Percentiles rank a stretch among this genome's conserved stretches.
phyloP scores from a whole-genome alignment of 2,329 filamentous ascomycete species.

The Fusarium sulawesiense region DNA sequence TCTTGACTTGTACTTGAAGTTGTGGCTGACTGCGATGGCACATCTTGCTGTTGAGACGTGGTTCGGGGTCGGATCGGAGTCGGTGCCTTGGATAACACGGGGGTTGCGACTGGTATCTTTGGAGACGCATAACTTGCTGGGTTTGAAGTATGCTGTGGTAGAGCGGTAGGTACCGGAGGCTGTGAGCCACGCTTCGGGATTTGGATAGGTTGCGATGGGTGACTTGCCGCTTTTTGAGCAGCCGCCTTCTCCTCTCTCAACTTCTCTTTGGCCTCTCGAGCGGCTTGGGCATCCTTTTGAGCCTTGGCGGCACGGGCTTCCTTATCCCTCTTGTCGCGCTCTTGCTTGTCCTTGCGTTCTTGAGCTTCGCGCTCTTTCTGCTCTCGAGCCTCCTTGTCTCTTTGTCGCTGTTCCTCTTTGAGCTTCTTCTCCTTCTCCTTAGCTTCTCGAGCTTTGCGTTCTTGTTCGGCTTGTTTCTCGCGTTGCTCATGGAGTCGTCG shows the following conservation, averaged over 20 bases:
- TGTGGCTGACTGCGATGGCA: slow-evolving; percentile 68
- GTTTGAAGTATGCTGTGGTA: slow-evolving; percentile 70
- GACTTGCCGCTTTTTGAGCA: slow-evolving; percentile 53
- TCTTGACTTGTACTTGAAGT: slow-evolving; percentile 64
- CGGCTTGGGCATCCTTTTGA: slow-evolving; percentile 67
- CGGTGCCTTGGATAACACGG: slow-evolving; percentile 83
- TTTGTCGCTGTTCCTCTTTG: slow-evolving; percentile 83
- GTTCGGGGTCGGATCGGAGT: slow-evolving; percentile 83
- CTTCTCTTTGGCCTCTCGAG: slow-evolving; percentile 64
- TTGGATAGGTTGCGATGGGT: slow-evolving; percentile 50
- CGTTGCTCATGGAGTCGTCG: slow-evolving; percentile 84
- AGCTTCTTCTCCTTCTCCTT: slow-evolving; percentile 82
- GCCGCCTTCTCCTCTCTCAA: slow-evolving; percentile 73
- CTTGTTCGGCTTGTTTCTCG: slow-evolving; percentile 84
- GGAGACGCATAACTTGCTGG: slow-evolving; percentile 77
- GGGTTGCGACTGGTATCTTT: slow-evolving; percentile 81
- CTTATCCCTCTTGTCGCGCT: slow-evolving; percentile 71
- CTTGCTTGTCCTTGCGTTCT: slow-evolving; percentile 70
- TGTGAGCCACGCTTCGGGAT: slow-evolving; percentile 54
- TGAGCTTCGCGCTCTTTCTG: slow-evolving; percentile 76
- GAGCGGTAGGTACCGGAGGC: slow-evolving; percentile 59
- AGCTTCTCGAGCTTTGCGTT: slow-evolving; percentile 76
- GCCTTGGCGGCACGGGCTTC: slow-evolving; percentile 67
- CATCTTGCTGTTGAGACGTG: slow-evolving; percentile 83
- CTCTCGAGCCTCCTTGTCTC: slow-evolving; percentile 81